A percentile compares a stretch with the other conserved stretches of the same genome.
Evolutionary conservation across 495 filamentous ascomycete species (phyloP).

Genomic region (Patellaria atrata): DNA sequence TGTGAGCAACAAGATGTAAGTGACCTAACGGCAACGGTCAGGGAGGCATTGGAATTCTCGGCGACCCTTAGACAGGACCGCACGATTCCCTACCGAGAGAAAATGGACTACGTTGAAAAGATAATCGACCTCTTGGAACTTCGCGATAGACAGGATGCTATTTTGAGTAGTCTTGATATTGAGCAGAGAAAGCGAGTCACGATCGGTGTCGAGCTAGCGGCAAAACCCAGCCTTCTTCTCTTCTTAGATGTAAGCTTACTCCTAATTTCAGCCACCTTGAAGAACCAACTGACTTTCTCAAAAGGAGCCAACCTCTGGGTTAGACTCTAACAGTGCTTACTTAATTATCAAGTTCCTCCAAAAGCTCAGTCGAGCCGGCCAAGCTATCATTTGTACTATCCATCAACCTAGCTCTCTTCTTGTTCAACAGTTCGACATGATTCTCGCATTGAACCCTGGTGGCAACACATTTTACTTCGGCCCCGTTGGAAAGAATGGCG

Average conservation of each 20-base stretch:
- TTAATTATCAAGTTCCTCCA: conserved; percentile 73
- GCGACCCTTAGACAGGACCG: conserved; percentile 48
- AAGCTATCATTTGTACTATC: conserved; percentile 70
- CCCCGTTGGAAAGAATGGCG: conserved; percentile 48
- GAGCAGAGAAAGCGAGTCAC: conserved; percentile 64
- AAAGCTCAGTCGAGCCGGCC: conserved; percentile 63
- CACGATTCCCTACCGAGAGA: conserved; percentile 30
- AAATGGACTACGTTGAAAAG: conserved; percentile 29
- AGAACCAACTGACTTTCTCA: neutral
- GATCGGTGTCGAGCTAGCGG: conserved; percentile 84
- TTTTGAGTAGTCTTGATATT: conserved; percentile 41
- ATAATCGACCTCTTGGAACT: conserved; percentile 31
- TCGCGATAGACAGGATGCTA: conserved; percentile 27
- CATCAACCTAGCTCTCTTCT: conserved; percentile 62
- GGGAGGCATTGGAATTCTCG: conserved; percentile 54
- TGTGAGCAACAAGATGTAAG: conserved; percentile 83
- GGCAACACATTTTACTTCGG: conserved; percentile 67
- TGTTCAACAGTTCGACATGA: conserved; percentile 63
- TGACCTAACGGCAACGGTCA: conserved; percentile 47
- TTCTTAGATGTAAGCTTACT: conserved; percentile 76
- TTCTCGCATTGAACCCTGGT: conserved; percentile 53
- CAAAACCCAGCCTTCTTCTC: conserved; percentile 65
- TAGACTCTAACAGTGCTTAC: conserved; percentile 74
- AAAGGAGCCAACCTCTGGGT: conserved; percentile 32
- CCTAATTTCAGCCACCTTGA: conserved; percentile 22